Conservation (phyloP, 1,139 yeast species). For the Scheffersomyces titani region DNA sequence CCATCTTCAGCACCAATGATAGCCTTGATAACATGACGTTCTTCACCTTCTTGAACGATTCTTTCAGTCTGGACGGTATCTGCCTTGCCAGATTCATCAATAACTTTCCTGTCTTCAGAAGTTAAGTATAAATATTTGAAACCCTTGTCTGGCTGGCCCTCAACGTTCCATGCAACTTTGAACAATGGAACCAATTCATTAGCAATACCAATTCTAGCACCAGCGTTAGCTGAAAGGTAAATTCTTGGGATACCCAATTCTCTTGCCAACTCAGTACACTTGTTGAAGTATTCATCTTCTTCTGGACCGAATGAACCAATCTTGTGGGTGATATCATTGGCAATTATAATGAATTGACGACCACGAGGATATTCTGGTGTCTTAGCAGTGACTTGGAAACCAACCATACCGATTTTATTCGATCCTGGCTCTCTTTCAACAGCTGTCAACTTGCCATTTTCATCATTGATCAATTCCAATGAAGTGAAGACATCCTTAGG, state of each 20-base stretch:
- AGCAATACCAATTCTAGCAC: slow-evolving; percentile 98
- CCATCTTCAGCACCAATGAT: slow-evolving; percentile 96
- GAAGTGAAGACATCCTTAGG: slow-evolving; percentile 77
- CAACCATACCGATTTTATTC: slow-evolving; percentile 95
- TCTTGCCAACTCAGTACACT: slow-evolving; percentile 91
- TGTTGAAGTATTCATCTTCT: slow-evolving; percentile 88
- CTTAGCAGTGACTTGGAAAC: slow-evolving; percentile 85
- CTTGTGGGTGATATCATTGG: slow-evolving; percentile 95
- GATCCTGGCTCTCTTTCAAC: slow-evolving; percentile 96
- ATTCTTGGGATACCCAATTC: slow-evolving; percentile 90
- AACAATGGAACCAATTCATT: slow-evolving; percentile 89
- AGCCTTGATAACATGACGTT: slow-evolving; percentile 76
- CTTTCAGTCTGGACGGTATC: slow-evolving; percentile 74
- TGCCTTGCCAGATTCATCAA: slow-evolving; percentile 61
- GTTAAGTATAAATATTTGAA: slow-evolving; percentile 85
- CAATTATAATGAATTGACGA: slow-evolving; percentile 87
- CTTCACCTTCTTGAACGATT: slow-evolving; percentile 81
- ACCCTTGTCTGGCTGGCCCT: slow-evolving; percentile 75
- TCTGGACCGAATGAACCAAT: slow-evolving; percentile 99
- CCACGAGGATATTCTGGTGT: slow-evolving; percentile 98
- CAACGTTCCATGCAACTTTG: slow-evolving; percentile 92
- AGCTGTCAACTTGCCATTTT: slow-evolving; percentile 77
- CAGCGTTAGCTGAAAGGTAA: slow-evolving; percentile 95
- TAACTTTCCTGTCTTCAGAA: slow-evolving; percentile 60
- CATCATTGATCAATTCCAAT: slow-evolving; percentile 81